Base-by-base conservation (phyloP, 306 rosid species). In the Inga laurina region DNA sequence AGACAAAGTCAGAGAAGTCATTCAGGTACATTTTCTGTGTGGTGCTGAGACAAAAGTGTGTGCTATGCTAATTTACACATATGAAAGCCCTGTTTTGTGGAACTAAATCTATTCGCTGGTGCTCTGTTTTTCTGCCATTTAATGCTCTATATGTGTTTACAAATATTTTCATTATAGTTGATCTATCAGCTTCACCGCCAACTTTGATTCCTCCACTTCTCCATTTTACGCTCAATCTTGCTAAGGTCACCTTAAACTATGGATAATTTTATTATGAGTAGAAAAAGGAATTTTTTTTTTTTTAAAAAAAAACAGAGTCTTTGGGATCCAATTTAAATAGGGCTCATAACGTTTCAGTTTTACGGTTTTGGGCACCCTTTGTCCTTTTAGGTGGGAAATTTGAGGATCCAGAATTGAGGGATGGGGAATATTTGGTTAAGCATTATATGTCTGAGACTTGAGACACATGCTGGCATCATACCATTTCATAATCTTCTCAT, bases 21-120 rank as follows among this genome's bases (percentile, higher is more conserved):
- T 91, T 39, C 7, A 78, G 99, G 99, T 96, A 88, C 82, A 84
- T 69, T 39, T 27, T 59, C 79, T n/a, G 68, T 84, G 66, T 79
- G 76, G 65, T 71, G 79, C 67, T 54, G 65, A 61, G 80, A 84
- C 51, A 37, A 82, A 52, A 68, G 44, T 74, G 4, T 76, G 30
- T 32, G 21, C 27, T 74, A 7, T 74, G 32, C 73, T 84, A 37
- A 69, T 56, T 73, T 57, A 70, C 57, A 22, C 49, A 30, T 49
- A 41, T 77, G 80, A 62, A 49, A 24, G 9, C 43, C 52, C 69
- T 21, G 22, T 69, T 4, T 4, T 24, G 2, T 76, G 61, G 44
- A 51, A 75, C 68, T 43, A 44, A 41, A 78, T 74, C 43, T 74
- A 15, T 54, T 68, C n/a, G 22, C n/a, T 62, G 22, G 2, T 46